A percentile compares a stretch with the other conserved stretches of the same genome.
Conservation (phyloP, 2,329 filamentous ascomycete genomes). For the Exophiala viscosa region DNA sequence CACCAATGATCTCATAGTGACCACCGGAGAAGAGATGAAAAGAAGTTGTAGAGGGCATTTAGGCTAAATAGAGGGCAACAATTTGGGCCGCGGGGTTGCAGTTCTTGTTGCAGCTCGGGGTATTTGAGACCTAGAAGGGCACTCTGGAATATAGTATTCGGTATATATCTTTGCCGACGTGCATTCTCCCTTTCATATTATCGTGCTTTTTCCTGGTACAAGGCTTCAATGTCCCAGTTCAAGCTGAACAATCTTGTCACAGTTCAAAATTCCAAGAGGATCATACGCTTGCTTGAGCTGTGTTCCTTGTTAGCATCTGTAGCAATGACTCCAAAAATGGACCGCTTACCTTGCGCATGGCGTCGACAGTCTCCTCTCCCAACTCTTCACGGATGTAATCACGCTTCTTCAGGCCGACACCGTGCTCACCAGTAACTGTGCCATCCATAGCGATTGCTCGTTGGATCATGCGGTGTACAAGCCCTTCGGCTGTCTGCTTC, state of each 20-base stretch:
- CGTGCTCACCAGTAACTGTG: conserved; percentile 69
- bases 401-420: conserved; percentile 66
- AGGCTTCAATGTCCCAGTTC: conserved; percentile 32
- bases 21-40: conserved; percentile 5
- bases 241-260: conserved; percentile 62
- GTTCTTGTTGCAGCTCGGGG: background rate
- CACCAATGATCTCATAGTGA: conserved; percentile 2
- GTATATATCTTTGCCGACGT: background rate
- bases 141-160: background rate
- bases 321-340: background rate
- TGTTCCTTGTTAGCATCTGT: conserved; percentile 21
- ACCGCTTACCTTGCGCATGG: conserved; percentile 59
- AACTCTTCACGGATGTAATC: conserved; percentile 63
- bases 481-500: conserved; percentile 51
- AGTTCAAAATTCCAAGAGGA: conserved; percentile 62
- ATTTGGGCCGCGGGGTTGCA: background rate
- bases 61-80: background rate
- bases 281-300: conserved; percentile 63
- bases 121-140: background rate
- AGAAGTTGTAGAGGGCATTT: background rate
- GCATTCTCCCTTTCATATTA: too few species aligned
- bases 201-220: too few species aligned
- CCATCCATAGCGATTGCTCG: conserved; percentile 67
- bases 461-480: conserved; percentile 68
- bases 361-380: conserved; percentile 57